These are phyloP conservation scores for Buddleja alternifolia DNA, from an alignment of 257 asterid species.

Conservation along the genomic window DNA sequence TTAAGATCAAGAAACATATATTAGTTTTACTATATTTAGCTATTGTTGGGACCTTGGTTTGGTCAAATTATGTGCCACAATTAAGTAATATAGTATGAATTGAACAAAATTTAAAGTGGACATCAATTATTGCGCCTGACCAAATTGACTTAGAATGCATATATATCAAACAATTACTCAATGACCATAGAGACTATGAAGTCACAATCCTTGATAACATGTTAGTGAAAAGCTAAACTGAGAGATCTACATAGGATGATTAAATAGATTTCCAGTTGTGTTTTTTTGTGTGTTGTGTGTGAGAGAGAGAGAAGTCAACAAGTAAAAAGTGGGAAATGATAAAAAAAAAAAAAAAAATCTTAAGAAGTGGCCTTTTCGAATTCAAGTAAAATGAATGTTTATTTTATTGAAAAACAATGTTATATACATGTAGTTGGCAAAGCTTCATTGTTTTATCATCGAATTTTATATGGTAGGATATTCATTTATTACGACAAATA, in stretches of 20 bases:
- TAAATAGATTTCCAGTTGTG: constrained; percentile 15
- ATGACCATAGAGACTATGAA: constrained; percentile 51
- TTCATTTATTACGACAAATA: too few species aligned
- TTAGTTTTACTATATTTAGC: constrained; percentile 18
- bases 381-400: constrained; percentile 29
- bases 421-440: too few species aligned
- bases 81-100: background rate
- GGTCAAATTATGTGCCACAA: constrained; percentile 38
- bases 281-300: background rate
- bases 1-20: constrained; percentile 29
- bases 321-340: constrained; percentile 23
- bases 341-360: too few species aligned
- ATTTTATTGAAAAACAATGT: background rate
- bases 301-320: constrained; percentile 15
- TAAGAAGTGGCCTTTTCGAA: constrained; percentile 33
- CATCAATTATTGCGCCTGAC: constrained; percentile 51
- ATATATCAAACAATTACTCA: constrained; percentile 48
- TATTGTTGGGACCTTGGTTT: constrained; percentile 16
- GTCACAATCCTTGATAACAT: constrained; percentile 50
- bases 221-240: constrained; percentile 63
- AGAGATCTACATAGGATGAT: constrained; percentile 67
- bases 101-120: constrained; percentile 39
- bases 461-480: too few species aligned
- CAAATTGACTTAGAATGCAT: constrained; percentile 47
- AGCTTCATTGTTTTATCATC: too few species aligned